Evolutionary conservation across 257 asterid species (phyloP), one percentile per base, ranked within the genome.

Genomic region (Galeopsis tetrahit): DNA sequence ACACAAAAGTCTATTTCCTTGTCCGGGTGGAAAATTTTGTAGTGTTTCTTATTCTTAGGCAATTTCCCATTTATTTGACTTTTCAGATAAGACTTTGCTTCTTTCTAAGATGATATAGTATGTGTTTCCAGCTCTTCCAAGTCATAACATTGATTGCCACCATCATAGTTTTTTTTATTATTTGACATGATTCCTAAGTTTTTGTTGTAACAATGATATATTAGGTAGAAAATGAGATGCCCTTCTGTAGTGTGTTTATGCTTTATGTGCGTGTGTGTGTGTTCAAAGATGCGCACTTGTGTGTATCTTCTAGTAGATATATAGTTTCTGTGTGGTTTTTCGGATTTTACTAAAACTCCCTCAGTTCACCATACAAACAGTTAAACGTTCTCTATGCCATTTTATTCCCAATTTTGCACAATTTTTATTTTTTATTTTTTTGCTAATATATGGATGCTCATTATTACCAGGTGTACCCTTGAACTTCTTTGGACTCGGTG

Each of bases 401-500:
- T 48, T 46, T 49, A 38, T 39, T 35, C 15, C 10, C 32, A 3
- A 39, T 31, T 14, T 15, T 43, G 72, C 62, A 48, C 53, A 13
- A 39, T n/a, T n/a, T n/a, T n/a, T 56, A 11, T 15, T 17, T 6
- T 34, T 17, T 9, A 4, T 14, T 31, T 60, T 11, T 34, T 3
- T 8, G 42, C 44, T 68, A 49, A 74, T 38, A 43, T 63, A 11
- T 56, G 40, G 40, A 28, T n/a, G 21, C 61, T 61, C 72, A 1
- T 62, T 17, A 51, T 65, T 59, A 48, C 17, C 95, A 90, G 97
- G 98, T 60, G 80, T 82, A 81, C 96, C 96, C 38, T 77, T 93
- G 85, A 89, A 83, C 81, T 51, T 91, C 73, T 79, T 89, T 63
- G 97, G 98, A 73, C 85, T 91, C 43, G 97, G 98, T 69, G 96